A percentile compares a stretch with the other conserved stretches of the same genome.
phyloP scores from a whole-genome alignment of 2,329 filamentous ascomycete species.

The Leptoxyphium fumago region DNA sequence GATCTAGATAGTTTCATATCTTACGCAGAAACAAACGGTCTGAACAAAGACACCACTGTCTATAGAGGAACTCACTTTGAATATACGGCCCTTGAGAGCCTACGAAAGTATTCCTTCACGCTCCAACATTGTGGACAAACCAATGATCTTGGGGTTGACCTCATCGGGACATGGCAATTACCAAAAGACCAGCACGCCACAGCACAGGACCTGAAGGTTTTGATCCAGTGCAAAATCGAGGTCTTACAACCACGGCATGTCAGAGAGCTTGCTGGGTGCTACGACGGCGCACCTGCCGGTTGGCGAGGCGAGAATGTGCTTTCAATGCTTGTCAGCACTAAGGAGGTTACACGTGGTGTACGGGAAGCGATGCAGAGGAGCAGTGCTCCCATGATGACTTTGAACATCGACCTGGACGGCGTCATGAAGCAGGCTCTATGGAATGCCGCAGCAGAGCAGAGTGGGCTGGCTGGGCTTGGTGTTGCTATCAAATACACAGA shows the following conservation, averaged over 20 bases:
- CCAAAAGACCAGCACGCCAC: slow-evolving; percentile 20
- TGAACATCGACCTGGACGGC: slow-evolving; percentile 46
- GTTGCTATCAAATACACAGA: slow-evolving; percentile 11
- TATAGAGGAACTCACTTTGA: slow-evolving; percentile 67
- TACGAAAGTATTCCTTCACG: slow-evolving; percentile 47
- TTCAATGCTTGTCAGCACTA: slow-evolving; percentile 55
- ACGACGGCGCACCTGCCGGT: slow-evolving; percentile 55
- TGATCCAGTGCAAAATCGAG: slow-evolving; percentile 55
- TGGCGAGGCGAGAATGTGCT: slow-evolving; percentile 55
- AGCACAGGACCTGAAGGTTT: slow-evolving; percentile 22
- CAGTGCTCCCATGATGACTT: slow-evolving; percentile 55
- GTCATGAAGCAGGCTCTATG: slow-evolving; percentile 53
- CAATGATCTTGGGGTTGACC: slow-evolving; percentile 58
- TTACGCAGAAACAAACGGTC: slow-evolving; percentile 43
- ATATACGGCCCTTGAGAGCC: slow-evolving; percentile 46
- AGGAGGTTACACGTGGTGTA: slow-evolving; percentile 63
- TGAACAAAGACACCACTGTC: slow-evolving; percentile 42
- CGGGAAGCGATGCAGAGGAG: slow-evolving; percentile 55
- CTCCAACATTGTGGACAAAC: slow-evolving; percentile 50
- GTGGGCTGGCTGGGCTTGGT: slow-evolving; percentile 43
- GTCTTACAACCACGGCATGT: slow-evolving; percentile 43
- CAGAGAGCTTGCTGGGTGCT: slow-evolving; percentile 68
- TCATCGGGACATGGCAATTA: slow-evolving; percentile 55
- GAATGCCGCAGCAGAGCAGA: slow-evolving; percentile 50
- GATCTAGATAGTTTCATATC: slow-evolving; percentile 50